Percentiles rank a stretch among this genome's conserved stretches.
These are phyloP conservation scores for Wickerhamiella siamensis DNA, from an alignment of 805 yeast species.

Conservation along the genomic window DNA sequence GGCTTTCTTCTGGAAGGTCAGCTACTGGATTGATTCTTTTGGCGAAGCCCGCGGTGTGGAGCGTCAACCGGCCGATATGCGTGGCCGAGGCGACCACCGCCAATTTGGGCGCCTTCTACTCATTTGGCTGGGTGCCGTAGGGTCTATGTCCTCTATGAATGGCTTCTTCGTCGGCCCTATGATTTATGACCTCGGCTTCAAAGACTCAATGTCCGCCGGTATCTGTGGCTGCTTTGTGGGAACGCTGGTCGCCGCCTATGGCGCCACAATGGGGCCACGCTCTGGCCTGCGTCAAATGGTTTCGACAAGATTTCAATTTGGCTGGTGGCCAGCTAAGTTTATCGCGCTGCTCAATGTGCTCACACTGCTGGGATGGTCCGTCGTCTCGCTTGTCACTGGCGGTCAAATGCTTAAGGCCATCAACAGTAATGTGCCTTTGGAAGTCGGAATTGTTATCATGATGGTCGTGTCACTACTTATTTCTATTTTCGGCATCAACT, in stretches of 20 bases:
- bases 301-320: constrained; percentile 63
- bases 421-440: constrained; percentile 49
- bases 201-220: constrained; percentile 48
- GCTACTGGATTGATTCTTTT: constrained; percentile 31
- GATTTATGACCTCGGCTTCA: constrained; percentile 53
- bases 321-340: constrained; percentile 71
- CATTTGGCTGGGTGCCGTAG: constrained; percentile 74
- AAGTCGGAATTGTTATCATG: constrained; percentile 62
- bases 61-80: constrained; percentile 51
- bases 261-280: constrained; percentile 77
- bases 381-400: constrained; percentile 77
- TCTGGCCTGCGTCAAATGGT: constrained; percentile 88
- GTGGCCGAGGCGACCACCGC: constrained; percentile 23
- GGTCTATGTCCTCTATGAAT: constrained; percentile 82
- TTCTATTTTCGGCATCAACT: constrained; percentile 66
- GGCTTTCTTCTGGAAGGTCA: constrained; percentile 17
- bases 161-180: constrained; percentile 66
- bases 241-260: constrained; percentile 64
- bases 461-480: constrained; percentile 48
- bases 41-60: constrained; percentile 74
- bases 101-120: constrained; percentile 37
- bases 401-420: constrained; percentile 66
- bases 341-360: constrained; percentile 57
- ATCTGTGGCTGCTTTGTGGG: constrained; percentile 52
- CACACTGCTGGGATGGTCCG: constrained; percentile 87